Conservation (phyloP, 257 asterid genomes). For the Fraxinus anomala region DNA sequence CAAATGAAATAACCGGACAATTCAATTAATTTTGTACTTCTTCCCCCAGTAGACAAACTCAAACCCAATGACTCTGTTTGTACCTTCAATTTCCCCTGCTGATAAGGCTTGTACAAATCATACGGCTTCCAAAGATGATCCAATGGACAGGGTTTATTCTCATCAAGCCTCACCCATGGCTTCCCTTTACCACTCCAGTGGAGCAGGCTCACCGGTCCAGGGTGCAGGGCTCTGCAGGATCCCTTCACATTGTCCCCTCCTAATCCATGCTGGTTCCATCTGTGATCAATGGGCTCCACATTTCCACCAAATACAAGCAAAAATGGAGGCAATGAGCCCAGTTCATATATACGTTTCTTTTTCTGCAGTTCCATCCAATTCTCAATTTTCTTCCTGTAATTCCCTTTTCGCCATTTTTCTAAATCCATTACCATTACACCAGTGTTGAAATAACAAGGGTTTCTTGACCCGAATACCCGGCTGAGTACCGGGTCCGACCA, state of each 20-base stretch:
- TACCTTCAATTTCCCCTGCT: slow-evolving; percentile 26
- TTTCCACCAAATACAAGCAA: slow-evolving; percentile 67
- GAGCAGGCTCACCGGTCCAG: slow-evolving; percentile 78
- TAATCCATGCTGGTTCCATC: slow-evolving; percentile 87
- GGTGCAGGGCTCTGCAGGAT: slow-evolving; percentile 67
- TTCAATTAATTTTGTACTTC: slow-evolving; percentile 34
- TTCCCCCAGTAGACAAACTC: slow-evolving; percentile 11
- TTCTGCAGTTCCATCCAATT: slow-evolving; percentile 79
- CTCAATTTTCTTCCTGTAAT: slow-evolving; percentile 52
- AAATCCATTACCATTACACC: slow-evolving; percentile 83
- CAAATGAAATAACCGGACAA: slow-evolving; percentile 44
- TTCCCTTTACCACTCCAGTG: slow-evolving; percentile 88
- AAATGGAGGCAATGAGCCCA: slow-evolving; percentile 76
- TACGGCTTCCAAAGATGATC: slow-evolving; percentile 76
- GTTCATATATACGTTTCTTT: slow-evolving; percentile 59
- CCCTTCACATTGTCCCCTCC: slow-evolving; percentile 85
- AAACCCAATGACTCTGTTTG: slow-evolving; percentile 28
- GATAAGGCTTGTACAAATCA: slow-evolving; percentile 54
- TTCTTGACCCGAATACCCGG: slow-evolving; percentile 45
- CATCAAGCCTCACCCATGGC: slow-evolving; percentile 80
- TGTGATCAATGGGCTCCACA: slow-evolving; percentile 64
- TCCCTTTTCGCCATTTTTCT: slow-evolving; percentile 67
- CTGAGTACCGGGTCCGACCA: slow-evolving; percentile 63
- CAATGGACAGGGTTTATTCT: slow-evolving; percentile 66
- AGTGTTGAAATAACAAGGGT: slow-evolving; percentile 76